Base-by-base conservation (phyloP, 2,329 filamentous ascomycete species). In the Colletotrichum endophyticum region DNA sequence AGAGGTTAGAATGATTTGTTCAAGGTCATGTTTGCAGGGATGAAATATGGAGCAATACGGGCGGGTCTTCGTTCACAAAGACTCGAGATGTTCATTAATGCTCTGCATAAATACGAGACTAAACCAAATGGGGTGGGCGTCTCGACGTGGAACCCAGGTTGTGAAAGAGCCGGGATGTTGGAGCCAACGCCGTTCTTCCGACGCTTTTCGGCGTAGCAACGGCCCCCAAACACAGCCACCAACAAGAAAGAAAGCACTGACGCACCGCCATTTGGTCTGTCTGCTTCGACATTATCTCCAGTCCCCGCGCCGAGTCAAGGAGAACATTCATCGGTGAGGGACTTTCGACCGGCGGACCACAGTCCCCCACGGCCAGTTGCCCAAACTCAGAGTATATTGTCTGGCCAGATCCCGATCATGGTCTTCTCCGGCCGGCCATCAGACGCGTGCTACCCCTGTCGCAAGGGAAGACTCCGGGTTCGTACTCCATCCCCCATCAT, bases 381-480 rank as follows among this genome's bases (percentile, higher is more conserved):
- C 22, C 62, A 25, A 44, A 44, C 32, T 62, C 53, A 22, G 12
- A 28, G 15, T 15, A n/a, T 70, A 39, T 13, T 30, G 39, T 56
- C 39, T 11, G 49, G 8, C 27, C 16, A 68, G 22, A 15, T 53
- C 9, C 39, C 32, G 19, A 70, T 19, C 82, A 80, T 82, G 80
- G 81, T 85, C 12, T 82, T 82, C 39, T 81, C 80, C 32, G 81
- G 81, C 36, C 79, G 78, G 16, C 81, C 81, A 8, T 82, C 81
- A 30, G 80, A 80, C 3, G 81, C 81, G 5, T 82, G 81, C 56
- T 78, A 79, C 59, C 74, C 80, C 39, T 82, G 81, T 76, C 81
- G 81, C 6, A 76, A 78, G 22, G 76, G 73, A 72, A 78, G 81
- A 73, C 75, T 79, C 25, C 80, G 79, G 78, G 81, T 81, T 67